Evolutionary conservation across 2,329 filamentous ascomycete genomes (phyloP).

Genomic region (Incumbomyces lentus): DNA sequence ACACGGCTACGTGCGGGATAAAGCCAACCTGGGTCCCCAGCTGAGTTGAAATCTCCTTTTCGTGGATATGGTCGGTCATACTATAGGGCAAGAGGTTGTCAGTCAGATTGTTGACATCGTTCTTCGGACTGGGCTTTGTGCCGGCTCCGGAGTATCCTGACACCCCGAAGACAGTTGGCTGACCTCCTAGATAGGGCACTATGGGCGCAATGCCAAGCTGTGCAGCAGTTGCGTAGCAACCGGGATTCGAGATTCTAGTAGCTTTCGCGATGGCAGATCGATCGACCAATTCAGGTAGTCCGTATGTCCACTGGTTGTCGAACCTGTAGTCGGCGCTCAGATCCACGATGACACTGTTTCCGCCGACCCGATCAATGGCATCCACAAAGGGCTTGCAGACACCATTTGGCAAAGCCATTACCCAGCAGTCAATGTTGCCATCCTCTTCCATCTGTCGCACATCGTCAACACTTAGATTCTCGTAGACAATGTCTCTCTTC

Average conservation of each 20-base stretch:
- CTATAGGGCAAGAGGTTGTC: slow-evolving; percentile 89
- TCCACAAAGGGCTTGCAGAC: slow-evolving; percentile 92
- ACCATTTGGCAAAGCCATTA: slow-evolving; percentile 92
- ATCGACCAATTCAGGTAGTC: slow-evolving; percentile 73
- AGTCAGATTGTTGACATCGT: slow-evolving; percentile 70
- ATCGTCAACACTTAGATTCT: slow-evolving; percentile 80
- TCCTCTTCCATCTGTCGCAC: slow-evolving; percentile 73
- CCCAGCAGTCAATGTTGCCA: slow-evolving; percentile 86
- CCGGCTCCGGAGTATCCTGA: slow-evolving; percentile 92
- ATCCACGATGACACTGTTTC: slow-evolving; percentile 73
- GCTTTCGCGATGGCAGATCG: slow-evolving; percentile 66
- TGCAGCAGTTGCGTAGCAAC: slow-evolving; percentile 88
- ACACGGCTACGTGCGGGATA: slow-evolving; percentile 86
- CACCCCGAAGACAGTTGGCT: slow-evolving; percentile 79
- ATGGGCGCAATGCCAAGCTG: slow-evolving; percentile 82
- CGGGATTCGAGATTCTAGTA: slow-evolving; percentile 80
- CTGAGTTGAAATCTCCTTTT: slow-evolving; percentile 75
- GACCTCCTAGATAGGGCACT: slow-evolving; percentile 63
- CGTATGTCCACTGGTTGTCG: slow-evolving; percentile 75
- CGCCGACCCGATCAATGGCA: slow-evolving; percentile 63
- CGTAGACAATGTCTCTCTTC: slow-evolving; percentile 85
- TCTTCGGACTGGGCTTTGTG: slow-evolving; percentile 88
- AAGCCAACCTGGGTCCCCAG: slow-evolving; percentile 69
- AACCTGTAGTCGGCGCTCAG: slow-evolving; percentile 96
- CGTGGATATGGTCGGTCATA: slow-evolving; percentile 88